Conservation (phyloP, 129 eudicot species). For the Lactuca sativa region DNA sequence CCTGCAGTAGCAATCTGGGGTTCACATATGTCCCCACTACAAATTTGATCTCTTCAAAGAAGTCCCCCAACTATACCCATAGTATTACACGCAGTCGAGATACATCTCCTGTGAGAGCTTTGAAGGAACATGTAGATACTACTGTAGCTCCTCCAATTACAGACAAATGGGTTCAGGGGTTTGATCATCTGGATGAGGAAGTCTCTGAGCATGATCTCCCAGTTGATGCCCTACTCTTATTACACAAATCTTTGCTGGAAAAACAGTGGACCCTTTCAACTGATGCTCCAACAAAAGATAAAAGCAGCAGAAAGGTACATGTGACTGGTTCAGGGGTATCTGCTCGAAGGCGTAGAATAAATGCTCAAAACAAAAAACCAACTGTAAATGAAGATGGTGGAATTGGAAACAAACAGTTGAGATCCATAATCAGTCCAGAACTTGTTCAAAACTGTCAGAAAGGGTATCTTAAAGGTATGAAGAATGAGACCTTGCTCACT, state of each 20-base stretch:
- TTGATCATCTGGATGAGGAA: constrained; percentile 41
- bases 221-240: constrained; percentile 76
- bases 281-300: constrained; percentile 32
- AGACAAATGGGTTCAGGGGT: constrained; percentile 48
- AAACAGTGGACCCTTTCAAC: constrained; percentile 85
- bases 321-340: constrained; percentile 75
- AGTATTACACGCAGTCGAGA: constrained; percentile 44
- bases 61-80: constrained; percentile 43
- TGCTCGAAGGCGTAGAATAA: constrained; percentile 75
- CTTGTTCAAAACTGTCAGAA: constrained; percentile 59
- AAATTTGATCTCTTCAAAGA: constrained; percentile 50
- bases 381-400: constrained; percentile 29
- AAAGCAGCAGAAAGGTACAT: constrained; percentile 34
- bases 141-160: constrained; percentile 39
- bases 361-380: constrained; percentile 43
- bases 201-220: constrained; percentile 36
- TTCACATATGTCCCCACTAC: constrained; percentile 42
- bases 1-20: constrained; percentile 42
- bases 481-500: constrained; percentile 61
- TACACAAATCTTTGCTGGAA: constrained; percentile 88
- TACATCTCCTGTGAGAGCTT: constrained; percentile 52
- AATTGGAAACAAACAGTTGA: constrained; percentile 36
- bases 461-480: constrained; percentile 81
- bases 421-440: constrained; percentile 55
- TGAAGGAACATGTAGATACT: constrained; percentile 66